phyloP scores from a whole-genome alignment of 192 early-diverging fungal genomes.

The Dissophora globulifera region DNA sequence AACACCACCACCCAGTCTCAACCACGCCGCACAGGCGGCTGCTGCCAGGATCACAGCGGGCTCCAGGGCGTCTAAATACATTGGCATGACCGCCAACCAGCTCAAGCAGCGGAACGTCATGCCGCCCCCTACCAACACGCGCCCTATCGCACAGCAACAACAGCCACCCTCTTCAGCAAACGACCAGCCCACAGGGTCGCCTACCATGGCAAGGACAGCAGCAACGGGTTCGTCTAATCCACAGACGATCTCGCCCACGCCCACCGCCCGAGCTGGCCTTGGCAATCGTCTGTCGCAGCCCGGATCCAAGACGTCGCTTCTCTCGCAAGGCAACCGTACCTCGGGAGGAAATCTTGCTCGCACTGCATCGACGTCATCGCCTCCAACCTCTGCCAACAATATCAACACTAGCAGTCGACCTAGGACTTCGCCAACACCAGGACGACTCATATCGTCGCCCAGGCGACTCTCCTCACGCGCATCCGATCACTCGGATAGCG shows the following conservation, averaged over 20 bases:
- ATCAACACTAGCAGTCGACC: constrained; percentile 11
- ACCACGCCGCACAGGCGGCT: constrained; percentile 57
- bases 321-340: constrained; percentile 1
- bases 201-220: not conserved
- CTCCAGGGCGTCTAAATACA: constrained; percentile 65
- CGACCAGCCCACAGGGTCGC: constrained; percentile 1
- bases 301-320: constrained; percentile 8
- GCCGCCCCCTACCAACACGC: constrained; percentile 26
- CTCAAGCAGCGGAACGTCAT: constrained; percentile 54
- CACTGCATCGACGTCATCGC: constrained; percentile 14
- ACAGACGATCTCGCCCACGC: constrained; percentile 26
- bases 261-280: constrained; percentile 5
- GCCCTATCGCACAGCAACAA: not conserved
- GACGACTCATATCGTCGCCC: constrained; percentile 18
- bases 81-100: constrained; percentile 65
- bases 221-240: constrained; percentile 1
- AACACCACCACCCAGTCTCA: constrained; percentile 20
- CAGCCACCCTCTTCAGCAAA: not conserved
- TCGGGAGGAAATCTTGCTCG: not conserved
- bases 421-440: constrained; percentile 30
- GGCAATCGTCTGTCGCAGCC: constrained; percentile 17
- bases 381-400: constrained; percentile 1
- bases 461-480: constrained; percentile 27
- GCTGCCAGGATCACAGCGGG: constrained; percentile 60
- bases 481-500: constrained; percentile 29